These are phyloP conservation scores for Chlorella sp. DNA, from an alignment of 139 green algal species.

Conservation along the genomic window DNA sequence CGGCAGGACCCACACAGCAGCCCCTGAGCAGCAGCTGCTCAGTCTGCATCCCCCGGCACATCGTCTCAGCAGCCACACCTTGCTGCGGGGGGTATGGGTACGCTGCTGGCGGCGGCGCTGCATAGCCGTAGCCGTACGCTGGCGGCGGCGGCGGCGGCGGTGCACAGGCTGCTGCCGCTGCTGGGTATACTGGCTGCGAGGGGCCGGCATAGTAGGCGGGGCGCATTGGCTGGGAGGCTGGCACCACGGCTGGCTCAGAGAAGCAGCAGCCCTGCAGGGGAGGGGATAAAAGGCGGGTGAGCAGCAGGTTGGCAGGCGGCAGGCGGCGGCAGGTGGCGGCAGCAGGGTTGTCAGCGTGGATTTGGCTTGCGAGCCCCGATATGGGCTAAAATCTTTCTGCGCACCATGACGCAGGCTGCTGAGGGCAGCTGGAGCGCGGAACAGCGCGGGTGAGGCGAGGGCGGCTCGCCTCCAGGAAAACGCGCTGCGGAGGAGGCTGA, in stretches of 20 bases:
- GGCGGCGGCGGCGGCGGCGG: neutral
- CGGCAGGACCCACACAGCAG: too few species aligned
- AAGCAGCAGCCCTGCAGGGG: neutral
- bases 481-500: too few species aligned
- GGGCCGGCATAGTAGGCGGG: too few species aligned
- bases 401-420: neutral
- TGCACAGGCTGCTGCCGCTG: neutral
- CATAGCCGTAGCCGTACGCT: neutral
- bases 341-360: too few species aligned
- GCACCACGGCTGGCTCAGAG: neutral
- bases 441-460: neutral
- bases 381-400: too few species aligned
- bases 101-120: neutral
- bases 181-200: neutral
- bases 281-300: neutral
- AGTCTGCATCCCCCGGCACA: too few species aligned
- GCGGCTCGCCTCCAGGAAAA: too few species aligned
- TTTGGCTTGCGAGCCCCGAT: too few species aligned
- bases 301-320: neutral
- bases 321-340: neutral
- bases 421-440: neutral
- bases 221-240: neutral
- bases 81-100: conserved; percentile 1
- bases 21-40: too few species aligned
- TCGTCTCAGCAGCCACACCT: neutral